These are phyloP conservation scores for Xanthoconium separans DNA, from an alignment of 1,284 basidiomycete genomes.

Conservation along the genomic window DNA sequence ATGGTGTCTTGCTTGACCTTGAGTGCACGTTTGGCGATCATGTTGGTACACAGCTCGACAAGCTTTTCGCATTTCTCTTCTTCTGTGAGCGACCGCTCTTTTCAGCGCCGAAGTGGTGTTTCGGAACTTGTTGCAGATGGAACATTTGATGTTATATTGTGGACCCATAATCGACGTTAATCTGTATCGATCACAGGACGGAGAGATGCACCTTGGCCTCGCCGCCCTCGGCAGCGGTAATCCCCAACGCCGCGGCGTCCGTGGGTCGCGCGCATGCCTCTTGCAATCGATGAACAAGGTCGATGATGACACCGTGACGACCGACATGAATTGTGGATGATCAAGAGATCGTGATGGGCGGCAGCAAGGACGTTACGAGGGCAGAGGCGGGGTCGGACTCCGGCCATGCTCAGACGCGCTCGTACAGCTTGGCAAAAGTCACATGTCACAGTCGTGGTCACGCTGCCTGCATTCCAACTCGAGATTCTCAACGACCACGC, in stretches of 20 bases:
- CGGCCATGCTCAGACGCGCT: too few relatives aligned
- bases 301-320: background rate
- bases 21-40: slow-evolving; percentile 69
- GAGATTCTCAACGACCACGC: too few relatives aligned
- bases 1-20: slow-evolving; percentile 72
- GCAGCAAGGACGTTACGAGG: too few relatives aligned
- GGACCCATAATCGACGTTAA: too few relatives aligned
- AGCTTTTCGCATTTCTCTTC: slow-evolving; percentile 89
- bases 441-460: too few relatives aligned
- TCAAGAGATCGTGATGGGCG: too few relatives aligned
- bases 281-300: too few relatives aligned
- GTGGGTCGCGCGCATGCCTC: slow-evolving; percentile 47
- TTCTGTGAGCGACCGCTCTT: slow-evolving; percentile 92
- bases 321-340: too few relatives aligned
- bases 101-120: slow-evolving; percentile 88
- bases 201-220: slow-evolving; percentile 61
- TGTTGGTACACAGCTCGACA: slow-evolving; percentile 74
- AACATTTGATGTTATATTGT: slow-evolving; percentile 80
- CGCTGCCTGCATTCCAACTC: too few relatives aligned
- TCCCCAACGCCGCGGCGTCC: slow-evolving; percentile 57
- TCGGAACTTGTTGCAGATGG: slow-evolving; percentile 85
- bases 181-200: too few relatives aligned
- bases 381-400: too few relatives aligned
- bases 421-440: too few relatives aligned
- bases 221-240: slow-evolving; percentile 11